Conservation (phyloP, 179 eudicot genomes). For the Carnegiea gigantea region DNA sequence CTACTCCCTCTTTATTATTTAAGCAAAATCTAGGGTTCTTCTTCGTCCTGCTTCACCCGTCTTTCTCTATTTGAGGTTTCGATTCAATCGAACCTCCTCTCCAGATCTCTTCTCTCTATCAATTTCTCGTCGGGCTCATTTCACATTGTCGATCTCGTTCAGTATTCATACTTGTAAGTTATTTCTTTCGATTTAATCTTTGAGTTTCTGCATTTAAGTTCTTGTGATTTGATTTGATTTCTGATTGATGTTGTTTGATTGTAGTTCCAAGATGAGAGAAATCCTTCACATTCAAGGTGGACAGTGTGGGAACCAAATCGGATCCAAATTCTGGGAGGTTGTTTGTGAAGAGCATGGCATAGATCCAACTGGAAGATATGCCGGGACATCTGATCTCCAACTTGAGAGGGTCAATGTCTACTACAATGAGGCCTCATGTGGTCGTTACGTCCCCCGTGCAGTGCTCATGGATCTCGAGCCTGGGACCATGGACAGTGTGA, state of each 20-base stretch:
- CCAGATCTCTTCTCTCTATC: conserved; percentile 4
- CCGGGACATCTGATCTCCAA: conserved; percentile 14
- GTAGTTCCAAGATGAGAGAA: conserved; percentile 9
- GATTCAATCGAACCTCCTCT: background rate
- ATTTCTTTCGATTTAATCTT: background rate
- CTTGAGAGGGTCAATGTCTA: conserved; percentile 19
- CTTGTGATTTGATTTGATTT: background rate
- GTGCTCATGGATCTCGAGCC: conserved; percentile 25
- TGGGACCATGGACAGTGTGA: conserved; percentile 22
- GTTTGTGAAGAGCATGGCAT: conserved; percentile 11
- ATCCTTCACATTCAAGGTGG: conserved; percentile 26
- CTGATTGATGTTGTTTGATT: background rate
- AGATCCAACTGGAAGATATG: conserved; percentile 8
- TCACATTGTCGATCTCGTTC: background rate
- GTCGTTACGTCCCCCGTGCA: conserved; percentile 15
- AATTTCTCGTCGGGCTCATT: background rate
- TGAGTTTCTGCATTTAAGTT: background rate
- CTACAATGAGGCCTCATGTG: conserved; percentile 19
- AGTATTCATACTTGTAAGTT: background rate
- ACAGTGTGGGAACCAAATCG: conserved; percentile 22
- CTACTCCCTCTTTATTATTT: background rate
- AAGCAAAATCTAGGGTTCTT: conserved; percentile 3
- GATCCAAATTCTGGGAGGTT: conserved; percentile 18
- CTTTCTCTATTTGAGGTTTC: background rate
- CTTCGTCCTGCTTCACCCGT: background rate